Base-by-base conservation (phyloP, 1,139 yeast genomes). In the Saccharomyces hybrid region DNA sequence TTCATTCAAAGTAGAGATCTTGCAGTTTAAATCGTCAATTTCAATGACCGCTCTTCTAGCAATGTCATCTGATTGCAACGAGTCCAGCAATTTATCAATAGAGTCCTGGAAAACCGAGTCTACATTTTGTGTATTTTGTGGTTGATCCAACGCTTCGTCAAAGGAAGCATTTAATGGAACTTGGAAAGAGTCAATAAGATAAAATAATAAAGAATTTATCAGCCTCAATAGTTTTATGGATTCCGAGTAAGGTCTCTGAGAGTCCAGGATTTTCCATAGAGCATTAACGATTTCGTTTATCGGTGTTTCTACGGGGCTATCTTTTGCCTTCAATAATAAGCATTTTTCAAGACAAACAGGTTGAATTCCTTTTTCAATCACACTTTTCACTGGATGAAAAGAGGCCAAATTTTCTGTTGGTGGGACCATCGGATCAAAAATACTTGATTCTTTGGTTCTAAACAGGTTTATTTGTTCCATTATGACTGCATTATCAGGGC, bases 31-130 rank as follows among this genome's bases (percentile, higher is more conserved):
- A 28, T 77, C 81, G 54, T 79, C 82, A 26, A 85, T 82, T 61
- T 90, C 97, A 44, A 76, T 73, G 65, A 86, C 73, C 0, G 97
- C 96, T 56, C 85, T 76, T 52, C 82, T 75, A 14, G 96, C 95
- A 72, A 86, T 83, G 56, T 88, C 96, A 66, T 91, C 97, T 0
- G 96, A 87, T 59, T 84, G 82, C 66, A 91, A 76, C 48, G 85
- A 79, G 52, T 89, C 83, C 64, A 83, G 77, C 51, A 93, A 75
- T 54, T 82, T 77, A 63, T 87, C 88, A 46, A 93, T 82, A 0
- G 96, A 86, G 49, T 84, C 79, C 50, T 85, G 88, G 56, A 89
- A 77, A 1, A 88, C 83, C 4, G 42, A 38, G 4, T 38, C 25
- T 16, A 16, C 42, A 20, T 20, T 20, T 20, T 20, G 23, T 20